Evolutionary conservation across 2,329 filamentous ascomycete species (phyloP).

Genomic region (Penicillium sp.): DNA sequence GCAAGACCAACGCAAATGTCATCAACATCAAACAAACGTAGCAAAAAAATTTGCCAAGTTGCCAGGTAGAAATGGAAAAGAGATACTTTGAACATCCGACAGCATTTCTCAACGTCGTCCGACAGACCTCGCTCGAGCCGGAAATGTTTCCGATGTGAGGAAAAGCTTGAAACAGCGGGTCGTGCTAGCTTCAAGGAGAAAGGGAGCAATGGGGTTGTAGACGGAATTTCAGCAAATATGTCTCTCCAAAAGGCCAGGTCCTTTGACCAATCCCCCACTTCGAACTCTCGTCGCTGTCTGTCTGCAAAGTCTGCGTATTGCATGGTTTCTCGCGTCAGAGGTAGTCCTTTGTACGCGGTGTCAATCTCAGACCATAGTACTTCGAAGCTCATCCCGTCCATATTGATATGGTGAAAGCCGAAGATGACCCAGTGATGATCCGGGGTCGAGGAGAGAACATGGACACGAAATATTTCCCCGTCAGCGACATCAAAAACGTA

Average conservation of each 20-base stretch:
- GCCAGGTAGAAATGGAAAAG: slow-evolving; percentile 51
- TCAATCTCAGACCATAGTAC: slow-evolving; percentile 48
- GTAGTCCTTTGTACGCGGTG: slow-evolving; percentile 39
- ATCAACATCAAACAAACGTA: slow-evolving; percentile 33
- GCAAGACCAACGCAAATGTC: slow-evolving; percentile 50
- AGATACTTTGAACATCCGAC: slow-evolving; percentile 30
- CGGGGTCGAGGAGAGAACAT: slow-evolving; percentile 10
- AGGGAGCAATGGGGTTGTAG: slow-evolving; percentile 15
- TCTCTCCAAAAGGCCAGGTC: slow-evolving; percentile 23
- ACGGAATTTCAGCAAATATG: slow-evolving; percentile 9
- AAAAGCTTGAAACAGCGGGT: slow-evolving; percentile 10
- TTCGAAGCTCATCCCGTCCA: slow-evolving; percentile 50
- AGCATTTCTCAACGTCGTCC: slow-evolving; percentile 13
- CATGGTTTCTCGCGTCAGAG: slow-evolving; percentile 17
- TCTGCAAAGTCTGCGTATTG: slow-evolving; percentile 41
- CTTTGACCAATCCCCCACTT: slow-evolving; percentile 25
- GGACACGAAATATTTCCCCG: slow-evolving; percentile 30
- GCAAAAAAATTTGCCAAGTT: slow-evolving; percentile 40
- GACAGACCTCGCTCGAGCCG: slow-evolving; percentile 4
- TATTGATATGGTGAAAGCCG: slow-evolving; percentile 49
- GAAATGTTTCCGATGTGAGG: slow-evolving; percentile 7
- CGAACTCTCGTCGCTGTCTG: slow-evolving; percentile 29
- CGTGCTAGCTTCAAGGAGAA: slow-evolving; percentile 11
- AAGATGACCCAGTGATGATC: slow-evolving; percentile 44
- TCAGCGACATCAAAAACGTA: slow-evolving; percentile 41